Percentiles rank a stretch among this genome's conserved stretches.
Conservation (phyloP, 139 green algal genomes). For the Chlorella vulgaris region DNA sequence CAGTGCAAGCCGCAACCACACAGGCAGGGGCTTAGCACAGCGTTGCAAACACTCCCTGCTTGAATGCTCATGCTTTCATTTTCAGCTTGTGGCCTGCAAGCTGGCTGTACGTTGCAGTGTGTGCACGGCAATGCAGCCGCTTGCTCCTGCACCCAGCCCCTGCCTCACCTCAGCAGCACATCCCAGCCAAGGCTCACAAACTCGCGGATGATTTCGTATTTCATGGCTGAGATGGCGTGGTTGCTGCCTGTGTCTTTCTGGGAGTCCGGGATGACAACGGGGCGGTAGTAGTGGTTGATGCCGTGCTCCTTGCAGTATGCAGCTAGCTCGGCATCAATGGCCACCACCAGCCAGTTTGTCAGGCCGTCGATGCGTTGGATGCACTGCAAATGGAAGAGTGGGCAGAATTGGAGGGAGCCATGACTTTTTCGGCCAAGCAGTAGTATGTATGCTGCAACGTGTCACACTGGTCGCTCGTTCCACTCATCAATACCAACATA, state of each 20-base stretch:
- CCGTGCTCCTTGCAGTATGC: slow-evolving; percentile 40
- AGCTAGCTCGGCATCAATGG: slow-evolving; percentile 80
- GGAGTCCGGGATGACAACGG: slow-evolving; percentile 47
- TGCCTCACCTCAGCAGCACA: slow-evolving; percentile 77
- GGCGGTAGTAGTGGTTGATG: slow-evolving; percentile 56
- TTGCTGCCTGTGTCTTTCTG: slow-evolving; percentile 74
- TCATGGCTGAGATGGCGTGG: slow-evolving; percentile 80
- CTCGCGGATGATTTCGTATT: slow-evolving; percentile 91
- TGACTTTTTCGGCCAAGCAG: too few relatives aligned
- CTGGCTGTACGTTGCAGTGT: neutral
- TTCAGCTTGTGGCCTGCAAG: neutral
- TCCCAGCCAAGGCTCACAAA: slow-evolving; percentile 90
- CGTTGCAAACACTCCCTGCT: too few relatives aligned
- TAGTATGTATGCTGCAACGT: too few relatives aligned
- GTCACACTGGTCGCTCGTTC: too few relatives aligned
- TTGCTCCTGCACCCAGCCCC: too few relatives aligned
- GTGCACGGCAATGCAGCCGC: neutral
- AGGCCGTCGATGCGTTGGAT: slow-evolving; percentile 42
- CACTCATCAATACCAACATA: too few relatives aligned
- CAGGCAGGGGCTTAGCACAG: neutral
- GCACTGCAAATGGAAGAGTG: slow-evolving; percentile 25
- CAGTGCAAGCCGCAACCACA: neutral
- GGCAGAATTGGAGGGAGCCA: too few relatives aligned
- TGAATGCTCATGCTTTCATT: too few relatives aligned
- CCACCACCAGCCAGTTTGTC: slow-evolving; percentile 92